Base-by-base conservation (phyloP, 2,329 filamentous ascomycete genomes). In the Penicillium sp. region DNA sequence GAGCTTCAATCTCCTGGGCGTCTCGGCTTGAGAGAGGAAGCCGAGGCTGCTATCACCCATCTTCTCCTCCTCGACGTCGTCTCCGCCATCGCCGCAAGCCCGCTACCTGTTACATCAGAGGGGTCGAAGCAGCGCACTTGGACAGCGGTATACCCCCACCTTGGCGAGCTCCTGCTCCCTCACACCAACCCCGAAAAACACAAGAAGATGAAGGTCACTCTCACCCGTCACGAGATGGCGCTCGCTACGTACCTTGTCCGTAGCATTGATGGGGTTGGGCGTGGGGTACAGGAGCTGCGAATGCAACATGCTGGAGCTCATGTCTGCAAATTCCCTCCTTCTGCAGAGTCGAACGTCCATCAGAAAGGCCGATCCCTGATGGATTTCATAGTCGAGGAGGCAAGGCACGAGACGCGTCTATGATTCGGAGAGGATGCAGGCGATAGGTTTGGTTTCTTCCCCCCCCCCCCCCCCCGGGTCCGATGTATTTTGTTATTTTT, bases 61-160 rank as follows among this genome's bases (percentile, higher is more conserved):
- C 58, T 70, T 9, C 54, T 68, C 9, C 61, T 70, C n/a, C 54
- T 69, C 9, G 69, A 73, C 43, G 51, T 71, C n/a, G 62, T 68
- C 8, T 58, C 63, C 4, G 51, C 58, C 1, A 64, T 71, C 9
- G 54, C 65, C 4, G 55, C 57, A 1, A 52, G 42, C 44, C 47
- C 38, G 18, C 46, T 47, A 11, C 41, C 48, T 9, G 35, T 28
- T 3, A 9, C 26, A 9, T 41, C 29, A 26, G 32, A 26, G 13
- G 34, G 7, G 4, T 18, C 46, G 7, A 38, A 28, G 5, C 48
- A 48, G 29, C 6, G 54, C 36, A 43, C 42, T 2, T 69, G 66
- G 66, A 52, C 64, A 41, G 56, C 61, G 11, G 53, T 59, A 3
- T 66, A 64, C 36, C 64, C 67, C 7, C 64, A 69, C 34, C 58